These are phyloP conservation scores for Coprinopsis marcescibilis DNA, from an alignment of 768 basidiomycete species.

Conservation along the genomic window DNA sequence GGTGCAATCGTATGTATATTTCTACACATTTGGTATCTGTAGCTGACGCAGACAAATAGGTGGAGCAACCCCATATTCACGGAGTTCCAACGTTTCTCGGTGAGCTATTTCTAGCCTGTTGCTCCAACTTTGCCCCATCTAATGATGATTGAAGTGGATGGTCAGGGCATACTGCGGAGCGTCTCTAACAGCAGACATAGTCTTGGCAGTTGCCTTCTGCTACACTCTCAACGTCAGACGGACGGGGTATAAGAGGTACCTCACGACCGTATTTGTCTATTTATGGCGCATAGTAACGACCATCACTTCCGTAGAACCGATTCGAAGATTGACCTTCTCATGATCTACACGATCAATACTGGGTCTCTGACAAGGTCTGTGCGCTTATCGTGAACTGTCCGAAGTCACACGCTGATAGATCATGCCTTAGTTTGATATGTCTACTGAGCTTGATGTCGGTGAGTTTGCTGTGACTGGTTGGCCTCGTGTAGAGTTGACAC, in stretches of 20 bases:
- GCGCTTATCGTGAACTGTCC: background rate
- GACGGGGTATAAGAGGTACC: constrained; percentile 6
- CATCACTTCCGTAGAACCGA: constrained; percentile 3
- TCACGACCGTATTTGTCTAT: no score
- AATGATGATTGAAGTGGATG: constrained; percentile 3
- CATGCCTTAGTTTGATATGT: constrained; percentile 2
- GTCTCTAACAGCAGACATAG: constrained; percentile 5
- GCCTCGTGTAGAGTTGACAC: no score
- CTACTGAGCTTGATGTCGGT: constrained; percentile 8
- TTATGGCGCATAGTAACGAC: background rate
- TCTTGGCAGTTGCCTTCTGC: constrained; percentile 6
- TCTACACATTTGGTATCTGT: background rate
- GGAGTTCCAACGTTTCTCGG: constrained; percentile 1
- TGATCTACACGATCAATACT: constrained; percentile 10
- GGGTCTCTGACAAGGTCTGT: constrained; percentile 8
- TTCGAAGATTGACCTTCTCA: constrained; percentile 11
- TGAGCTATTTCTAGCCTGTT: background rate
- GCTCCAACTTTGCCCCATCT: background rate
- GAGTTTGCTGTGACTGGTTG: no score
- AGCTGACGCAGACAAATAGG: background rate
- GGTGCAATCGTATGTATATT: background rate
- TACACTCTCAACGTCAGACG: constrained; percentile 4
- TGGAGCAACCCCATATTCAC: constrained; percentile 1
- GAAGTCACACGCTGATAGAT: background rate
- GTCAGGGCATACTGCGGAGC: constrained; percentile 10